Base-by-base conservation (phyloP, 495 filamentous ascomycete species). In the Alectoria sarmentosa region DNA sequence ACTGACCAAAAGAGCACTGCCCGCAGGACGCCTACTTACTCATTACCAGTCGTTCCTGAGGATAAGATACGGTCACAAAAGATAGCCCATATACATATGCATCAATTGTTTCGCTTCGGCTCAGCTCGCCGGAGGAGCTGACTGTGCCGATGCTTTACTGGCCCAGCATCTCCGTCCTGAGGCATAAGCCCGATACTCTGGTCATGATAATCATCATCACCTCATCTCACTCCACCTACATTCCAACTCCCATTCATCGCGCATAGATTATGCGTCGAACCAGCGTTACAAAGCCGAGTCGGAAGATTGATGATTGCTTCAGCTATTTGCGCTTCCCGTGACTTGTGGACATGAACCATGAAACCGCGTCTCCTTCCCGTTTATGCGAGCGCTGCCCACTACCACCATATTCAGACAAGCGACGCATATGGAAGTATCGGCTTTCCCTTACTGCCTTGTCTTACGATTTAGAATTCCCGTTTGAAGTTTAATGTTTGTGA, bases 351-450 rank as follows among this genome's bases (percentile, higher is more conserved):
- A 1, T 32, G 23, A 10, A 17, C 5, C 26, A 7, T 15, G n/a
- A 28, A 54, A 54, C 49, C 15, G 49, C 49, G 49, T 32, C 49
- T 54, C 49, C 28, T 54, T 28, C 13, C 49, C 49, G 32, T 54
- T 32, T 32, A 54, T 32, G 26, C 49, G 49, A 26, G 32, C 49
- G 28, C 49, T 30, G 30, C 13, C 49, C 49, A 54, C 49, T 54
- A 54, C 26, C 28, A 13, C 26, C 28, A 13, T 14, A 54, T 32
- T 19, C 28, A 54, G 26, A 6, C 28, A 54, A 54, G 49, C 49
- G 49, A 54, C 49, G 28, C 49, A 14, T 6, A 14, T 30, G 14
- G 9, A n/a, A n/a, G 10, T n/a, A 1, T 1, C 0, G n/a, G 44
- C 21, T 21, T 44, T 21, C 41, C 4, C 15, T 21, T 21, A 19